These are phyloP conservation scores for Macadamia integrifolia DNA, from an alignment of 164 flowering plant species.

Conservation along the genomic window DNA sequence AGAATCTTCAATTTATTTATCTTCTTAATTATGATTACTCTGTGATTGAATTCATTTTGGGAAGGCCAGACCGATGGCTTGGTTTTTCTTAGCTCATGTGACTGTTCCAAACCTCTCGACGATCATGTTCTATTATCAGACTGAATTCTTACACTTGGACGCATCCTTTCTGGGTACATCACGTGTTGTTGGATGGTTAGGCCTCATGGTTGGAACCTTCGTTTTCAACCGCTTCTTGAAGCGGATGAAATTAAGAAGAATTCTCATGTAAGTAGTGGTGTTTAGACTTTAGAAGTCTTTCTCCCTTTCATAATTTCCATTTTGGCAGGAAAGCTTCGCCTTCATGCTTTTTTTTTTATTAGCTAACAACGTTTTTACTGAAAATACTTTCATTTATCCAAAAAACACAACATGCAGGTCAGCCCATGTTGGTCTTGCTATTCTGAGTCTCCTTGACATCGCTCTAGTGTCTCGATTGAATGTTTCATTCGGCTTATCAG, in stretches of 20 bases:
- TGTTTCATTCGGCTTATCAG: slow-evolving; percentile 57
- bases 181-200: slow-evolving; percentile 84
- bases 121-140: slow-evolving; percentile 86
- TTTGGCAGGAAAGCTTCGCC: neutral
- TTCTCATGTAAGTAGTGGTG: slow-evolving; percentile 54
- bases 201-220: slow-evolving; percentile 88
- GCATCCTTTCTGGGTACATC: slow-evolving; percentile 82
- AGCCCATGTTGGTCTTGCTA: slow-evolving; percentile 62
- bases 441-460: slow-evolving; percentile 49
- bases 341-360: neutral
- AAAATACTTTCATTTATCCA: slow-evolving; percentile 1
- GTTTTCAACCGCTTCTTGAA: slow-evolving; percentile 70
- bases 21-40: slow-evolving; percentile 18
- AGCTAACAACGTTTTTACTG: neutral
- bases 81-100: slow-evolving; percentile 88
- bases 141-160: slow-evolving; percentile 74
- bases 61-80: slow-evolving; percentile 79
- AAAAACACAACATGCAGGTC: slow-evolving; percentile 42
- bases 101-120: slow-evolving; percentile 81
- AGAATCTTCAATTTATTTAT: neutral
- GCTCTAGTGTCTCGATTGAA: slow-evolving; percentile 58
- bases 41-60: slow-evolving; percentile 19
- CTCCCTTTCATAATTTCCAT: neutral
- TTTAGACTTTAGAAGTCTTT: too few species aligned
- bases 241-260: slow-evolving; percentile 52